phyloP scores from a whole-genome alignment of 2,329 filamentous ascomycete genomes.

The Pseudocercospora crystallina region DNA sequence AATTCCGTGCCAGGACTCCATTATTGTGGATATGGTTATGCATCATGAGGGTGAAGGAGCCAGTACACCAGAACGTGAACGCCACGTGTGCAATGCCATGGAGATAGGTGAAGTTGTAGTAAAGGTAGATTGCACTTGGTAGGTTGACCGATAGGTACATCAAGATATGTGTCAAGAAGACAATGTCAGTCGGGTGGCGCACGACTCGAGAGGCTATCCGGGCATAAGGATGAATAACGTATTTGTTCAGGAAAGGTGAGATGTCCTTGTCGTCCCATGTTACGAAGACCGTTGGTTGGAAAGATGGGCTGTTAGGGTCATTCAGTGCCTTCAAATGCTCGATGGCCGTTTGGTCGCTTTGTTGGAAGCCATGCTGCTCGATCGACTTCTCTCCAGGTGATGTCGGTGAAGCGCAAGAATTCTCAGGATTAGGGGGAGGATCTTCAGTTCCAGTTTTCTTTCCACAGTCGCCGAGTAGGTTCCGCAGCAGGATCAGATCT shows the following conservation, averaged over 20 bases:
- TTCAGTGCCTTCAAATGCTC: constrained; percentile 51
- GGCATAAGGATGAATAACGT: constrained; percentile 61
- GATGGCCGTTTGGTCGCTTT: constrained; percentile 36
- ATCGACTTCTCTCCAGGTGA: too few relatives aligned
- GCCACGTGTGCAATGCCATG: constrained; percentile 66
- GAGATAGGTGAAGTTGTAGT: constrained; percentile 63
- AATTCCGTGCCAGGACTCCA: constrained; percentile 62
- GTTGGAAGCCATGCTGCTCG: too few relatives aligned
- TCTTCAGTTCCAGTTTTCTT: not conserved
- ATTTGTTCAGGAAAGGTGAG: constrained; percentile 44
- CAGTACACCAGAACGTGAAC: constrained; percentile 68
- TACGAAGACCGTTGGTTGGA: constrained; percentile 58
- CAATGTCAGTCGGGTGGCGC: constrained; percentile 68
- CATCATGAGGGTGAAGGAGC: constrained; percentile 76
- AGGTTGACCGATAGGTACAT: constrained; percentile 69
- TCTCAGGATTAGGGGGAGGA: too few relatives aligned
- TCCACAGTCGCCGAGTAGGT: constrained; percentile 37
- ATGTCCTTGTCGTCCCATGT: constrained; percentile 53
- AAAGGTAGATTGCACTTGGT: constrained; percentile 67
- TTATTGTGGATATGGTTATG: constrained; percentile 81
- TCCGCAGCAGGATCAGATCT: constrained; percentile 41
- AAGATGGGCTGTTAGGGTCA: constrained; percentile 47
- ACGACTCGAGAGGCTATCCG: constrained; percentile 57
- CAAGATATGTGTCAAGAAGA: constrained; percentile 74
- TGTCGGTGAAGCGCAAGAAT: too few relatives aligned